These are phyloP conservation scores for Saitoella complicata DNA, from an alignment of 805 yeast species.

Conservation along the genomic window DNA sequence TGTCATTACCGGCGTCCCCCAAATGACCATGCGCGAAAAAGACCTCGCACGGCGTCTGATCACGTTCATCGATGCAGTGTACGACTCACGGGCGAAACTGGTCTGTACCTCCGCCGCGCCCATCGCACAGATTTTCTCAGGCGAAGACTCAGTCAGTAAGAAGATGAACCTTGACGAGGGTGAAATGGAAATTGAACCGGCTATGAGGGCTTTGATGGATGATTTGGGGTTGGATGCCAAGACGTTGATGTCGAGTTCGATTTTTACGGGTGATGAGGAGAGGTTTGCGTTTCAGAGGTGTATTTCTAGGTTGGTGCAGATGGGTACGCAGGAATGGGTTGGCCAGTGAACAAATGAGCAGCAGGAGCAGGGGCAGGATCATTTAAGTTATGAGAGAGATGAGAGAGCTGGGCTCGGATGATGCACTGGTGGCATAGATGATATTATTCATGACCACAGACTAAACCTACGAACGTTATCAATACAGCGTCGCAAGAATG, in stretches of 20 bases:
- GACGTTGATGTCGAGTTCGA: background rate
- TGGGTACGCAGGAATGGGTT: constrained; percentile 90
- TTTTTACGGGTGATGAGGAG: constrained; percentile 83
- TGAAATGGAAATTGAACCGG: too few species aligned
- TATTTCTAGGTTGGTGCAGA: constrained; percentile 72
- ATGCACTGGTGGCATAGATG: too few species aligned
- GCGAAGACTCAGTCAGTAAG: too few species aligned
- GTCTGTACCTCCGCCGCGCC: constrained; percentile 84
- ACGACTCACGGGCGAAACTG: constrained; percentile 73
- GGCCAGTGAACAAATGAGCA: constrained; percentile 15
- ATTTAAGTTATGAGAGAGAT: too few species aligned
- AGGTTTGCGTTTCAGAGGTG: constrained; percentile 95
- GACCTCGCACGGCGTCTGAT: constrained; percentile 83
- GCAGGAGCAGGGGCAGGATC: too few species aligned
- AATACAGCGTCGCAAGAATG: too few species aligned
- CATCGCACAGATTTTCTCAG: constrained; percentile 46
- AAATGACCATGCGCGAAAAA: constrained; percentile 55
- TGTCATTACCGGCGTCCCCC: constrained; percentile 87
- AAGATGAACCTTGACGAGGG: too few species aligned
- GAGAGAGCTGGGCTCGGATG: too few species aligned
- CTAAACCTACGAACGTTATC: too few species aligned
- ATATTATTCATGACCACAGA: too few species aligned
- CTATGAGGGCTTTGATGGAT: too few species aligned
- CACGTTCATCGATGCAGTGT: constrained; percentile 88
- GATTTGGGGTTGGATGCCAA: too few species aligned